phyloP scores from a whole-genome alignment of 2,329 filamentous ascomycete genomes.

The Phoma sp. region DNA sequence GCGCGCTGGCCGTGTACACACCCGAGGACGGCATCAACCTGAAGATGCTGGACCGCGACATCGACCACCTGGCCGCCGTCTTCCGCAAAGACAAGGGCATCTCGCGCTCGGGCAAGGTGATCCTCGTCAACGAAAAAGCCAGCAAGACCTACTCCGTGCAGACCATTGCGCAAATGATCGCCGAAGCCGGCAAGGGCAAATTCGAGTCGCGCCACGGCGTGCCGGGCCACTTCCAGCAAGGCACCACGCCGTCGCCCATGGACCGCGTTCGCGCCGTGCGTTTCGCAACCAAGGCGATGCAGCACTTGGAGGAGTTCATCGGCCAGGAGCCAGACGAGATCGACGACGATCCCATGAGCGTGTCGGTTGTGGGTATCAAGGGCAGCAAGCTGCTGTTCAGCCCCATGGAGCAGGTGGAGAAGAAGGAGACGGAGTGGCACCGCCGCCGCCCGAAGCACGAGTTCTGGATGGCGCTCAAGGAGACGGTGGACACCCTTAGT shows the following conservation, averaged over 20 bases:
- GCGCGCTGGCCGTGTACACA: constrained; percentile 91
- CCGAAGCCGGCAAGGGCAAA: constrained; percentile 86
- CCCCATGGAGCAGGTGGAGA: constrained; percentile 79
- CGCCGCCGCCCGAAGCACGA: constrained; percentile 83
- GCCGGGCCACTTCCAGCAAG: constrained; percentile 52
- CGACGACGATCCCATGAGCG: constrained; percentile 73
- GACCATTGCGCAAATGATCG: constrained; percentile 93
- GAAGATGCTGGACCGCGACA: constrained; percentile 89
- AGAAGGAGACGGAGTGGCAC: constrained; percentile 86
- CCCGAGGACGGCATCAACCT: constrained; percentile 95
- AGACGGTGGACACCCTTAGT: constrained; percentile 82
- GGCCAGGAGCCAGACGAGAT: constrained; percentile 70
- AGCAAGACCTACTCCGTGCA: constrained; percentile 89
- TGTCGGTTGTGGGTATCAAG: constrained; percentile 88
- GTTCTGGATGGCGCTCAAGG: constrained; percentile 83
- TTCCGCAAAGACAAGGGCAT: constrained; percentile 87
- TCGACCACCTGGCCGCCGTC: constrained; percentile 83
- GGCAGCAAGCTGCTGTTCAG: constrained; percentile 89
- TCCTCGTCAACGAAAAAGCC: constrained; percentile 95
- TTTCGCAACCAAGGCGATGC: constrained; percentile 90
- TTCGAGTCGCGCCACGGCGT: constrained; percentile 87
- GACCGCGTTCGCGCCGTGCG: constrained; percentile 91
- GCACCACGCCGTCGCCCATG: constrained; percentile 78
- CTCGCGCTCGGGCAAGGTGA: constrained; percentile 87
- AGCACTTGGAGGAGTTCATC: constrained; percentile 83